Conservation (phyloP, 2,329 filamentous ascomycete species). For the Xylariaceae sp. region DNA sequence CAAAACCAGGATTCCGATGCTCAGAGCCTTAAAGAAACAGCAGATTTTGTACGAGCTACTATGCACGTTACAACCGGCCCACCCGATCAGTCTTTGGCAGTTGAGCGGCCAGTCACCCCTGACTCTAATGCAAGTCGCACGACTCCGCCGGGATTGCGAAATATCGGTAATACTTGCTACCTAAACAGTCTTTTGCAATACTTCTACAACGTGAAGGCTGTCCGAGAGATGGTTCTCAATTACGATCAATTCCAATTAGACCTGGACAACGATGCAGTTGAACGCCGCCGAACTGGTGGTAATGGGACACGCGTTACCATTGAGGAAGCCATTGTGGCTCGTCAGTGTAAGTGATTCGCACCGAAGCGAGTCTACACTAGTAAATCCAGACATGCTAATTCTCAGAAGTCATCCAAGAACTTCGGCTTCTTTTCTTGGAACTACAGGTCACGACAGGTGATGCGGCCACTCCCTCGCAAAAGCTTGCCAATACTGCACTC, state of each 20-base stretch:
- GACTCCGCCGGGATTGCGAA: conserved; percentile 80
- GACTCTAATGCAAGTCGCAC: conserved; percentile 35
- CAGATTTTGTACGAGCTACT: conserved; percentile 24
- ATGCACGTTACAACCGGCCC: not conserved
- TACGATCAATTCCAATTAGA: conserved; percentile 68
- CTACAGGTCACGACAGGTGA: conserved; percentile 59
- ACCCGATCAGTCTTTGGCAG: not conserved
- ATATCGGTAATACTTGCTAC: conserved; percentile 97
- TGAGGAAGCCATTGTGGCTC: conserved; percentile 58
- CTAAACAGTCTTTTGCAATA: conserved; percentile 95
- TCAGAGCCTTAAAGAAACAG: conserved; percentile 22
- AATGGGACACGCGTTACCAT: conserved; percentile 46
- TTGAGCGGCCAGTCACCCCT: not conserved
- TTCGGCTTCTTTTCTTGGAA: conserved; percentile 63
- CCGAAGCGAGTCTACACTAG: not conserved
- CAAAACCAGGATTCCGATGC: conserved; percentile 23
- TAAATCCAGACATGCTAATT: conserved; percentile 14
- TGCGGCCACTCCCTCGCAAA: conserved; percentile 65
- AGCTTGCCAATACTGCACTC: conserved; percentile 75
- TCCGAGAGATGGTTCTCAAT: conserved; percentile 74
- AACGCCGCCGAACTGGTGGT: conserved; percentile 69
- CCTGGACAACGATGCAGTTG: conserved; percentile 57
- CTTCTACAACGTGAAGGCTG: conserved; percentile 78
- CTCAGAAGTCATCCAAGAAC: conserved; percentile 63
- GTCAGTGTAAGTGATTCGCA: conserved; percentile 61